These are phyloP conservation scores for Neonectria sp. DNA, from an alignment of 2,329 filamentous ascomycete species.

Conservation along the genomic window DNA sequence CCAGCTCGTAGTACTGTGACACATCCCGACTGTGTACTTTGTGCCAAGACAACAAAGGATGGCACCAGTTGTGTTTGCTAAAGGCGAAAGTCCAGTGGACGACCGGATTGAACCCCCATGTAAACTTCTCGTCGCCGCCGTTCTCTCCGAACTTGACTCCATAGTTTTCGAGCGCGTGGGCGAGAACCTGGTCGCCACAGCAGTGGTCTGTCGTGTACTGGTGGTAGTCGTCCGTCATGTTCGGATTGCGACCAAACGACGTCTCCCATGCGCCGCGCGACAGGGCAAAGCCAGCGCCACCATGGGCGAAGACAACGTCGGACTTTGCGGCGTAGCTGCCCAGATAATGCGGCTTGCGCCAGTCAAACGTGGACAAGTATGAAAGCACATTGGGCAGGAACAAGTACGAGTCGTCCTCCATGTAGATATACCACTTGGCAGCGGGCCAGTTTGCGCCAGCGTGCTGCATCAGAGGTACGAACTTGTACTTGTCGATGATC, in stretches of 20 bases:
- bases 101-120: constrained; percentile 44
- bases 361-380: constrained; percentile 41
- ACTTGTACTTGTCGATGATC: constrained; percentile 49
- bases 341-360: constrained; percentile 39
- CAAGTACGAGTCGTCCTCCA: constrained; percentile 46
- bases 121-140: constrained; percentile 44
- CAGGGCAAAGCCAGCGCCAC: constrained; percentile 43
- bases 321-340: constrained; percentile 45
- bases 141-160: constrained; percentile 45
- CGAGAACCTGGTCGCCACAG: constrained; percentile 46
- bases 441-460: constrained; percentile 42
- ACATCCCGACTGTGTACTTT: constrained; percentile 46
- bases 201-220: constrained; percentile 43
- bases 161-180: constrained; percentile 36
- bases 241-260: constrained; percentile 37
- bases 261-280: constrained; percentile 45
- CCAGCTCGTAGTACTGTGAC: constrained; percentile 40
- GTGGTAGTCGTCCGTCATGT: constrained; percentile 40
- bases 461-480: constrained; percentile 45
- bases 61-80: constrained; percentile 42
- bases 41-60: constrained; percentile 45
- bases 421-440: constrained; percentile 48
- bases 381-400: constrained; percentile 40
- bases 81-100: constrained; percentile 46
- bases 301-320: constrained; percentile 43